A percentile compares a stretch with the other conserved stretches of the same genome.
Conservation (phyloP, 2,329 filamentous ascomycete genomes). For the Teratosphaeria zuluensis region DNA sequence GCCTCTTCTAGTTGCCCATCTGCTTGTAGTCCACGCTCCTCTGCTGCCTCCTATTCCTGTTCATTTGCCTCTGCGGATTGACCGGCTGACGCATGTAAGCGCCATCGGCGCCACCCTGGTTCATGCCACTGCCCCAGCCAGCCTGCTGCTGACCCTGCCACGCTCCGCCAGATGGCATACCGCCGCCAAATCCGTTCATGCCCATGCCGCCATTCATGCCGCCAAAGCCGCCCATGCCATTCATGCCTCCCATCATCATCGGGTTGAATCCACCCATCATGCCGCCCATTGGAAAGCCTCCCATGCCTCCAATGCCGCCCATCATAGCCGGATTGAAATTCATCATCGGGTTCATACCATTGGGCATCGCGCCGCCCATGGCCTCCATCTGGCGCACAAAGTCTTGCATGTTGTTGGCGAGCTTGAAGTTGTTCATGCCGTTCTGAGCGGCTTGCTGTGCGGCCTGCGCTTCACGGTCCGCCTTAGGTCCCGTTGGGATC, state of each 20-base stretch:
- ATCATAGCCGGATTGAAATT: constrained; percentile 16
- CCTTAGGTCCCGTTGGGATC: constrained; percentile 17
- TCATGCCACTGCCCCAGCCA: constrained; percentile 15
- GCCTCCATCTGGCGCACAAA: constrained; percentile 39
- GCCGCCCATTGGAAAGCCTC: constrained; percentile 2
- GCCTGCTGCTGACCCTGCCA: constrained; percentile 12
- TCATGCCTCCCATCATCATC: constrained; percentile 7
- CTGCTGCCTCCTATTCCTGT: constrained; percentile 36
- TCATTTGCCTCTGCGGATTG: constrained; percentile 75
- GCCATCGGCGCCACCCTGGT: constrained; percentile 53
- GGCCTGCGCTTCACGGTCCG: background rate
- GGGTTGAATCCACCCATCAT: constrained; percentile 22
- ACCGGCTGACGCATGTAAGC: constrained; percentile 94
- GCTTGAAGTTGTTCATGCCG: constrained; percentile 6
- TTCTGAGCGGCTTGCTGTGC: background rate
- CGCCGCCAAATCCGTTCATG: constrained; percentile 20
- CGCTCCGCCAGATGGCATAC: constrained; percentile 11
- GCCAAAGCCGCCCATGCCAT: constrained; percentile 9
- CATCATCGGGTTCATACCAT: constrained; percentile 15
- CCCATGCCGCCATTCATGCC: constrained; percentile 17
- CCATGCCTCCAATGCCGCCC: constrained; percentile 12
- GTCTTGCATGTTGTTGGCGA: constrained; percentile 25
- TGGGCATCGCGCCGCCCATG: constrained; percentile 25
- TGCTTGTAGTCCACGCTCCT: constrained; percentile 87
- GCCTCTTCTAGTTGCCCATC: constrained; percentile 40